Evolutionary conservation across 345 rosid genomes (phyloP).

Genomic region (Aquilaria yunnanensis): DNA sequence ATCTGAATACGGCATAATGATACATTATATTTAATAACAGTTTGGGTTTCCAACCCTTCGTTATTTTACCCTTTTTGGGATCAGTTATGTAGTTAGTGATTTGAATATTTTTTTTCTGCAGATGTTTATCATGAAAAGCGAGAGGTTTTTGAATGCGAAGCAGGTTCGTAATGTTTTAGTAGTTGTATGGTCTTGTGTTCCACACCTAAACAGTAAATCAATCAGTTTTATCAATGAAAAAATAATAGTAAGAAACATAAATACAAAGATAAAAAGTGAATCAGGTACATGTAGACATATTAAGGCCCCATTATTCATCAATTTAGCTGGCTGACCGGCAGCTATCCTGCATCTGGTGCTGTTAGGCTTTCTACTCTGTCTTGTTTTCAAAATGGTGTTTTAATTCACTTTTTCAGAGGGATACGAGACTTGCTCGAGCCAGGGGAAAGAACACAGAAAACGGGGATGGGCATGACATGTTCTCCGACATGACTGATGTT

Average conservation of each 20-base stretch:
- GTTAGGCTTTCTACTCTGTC: background rate
- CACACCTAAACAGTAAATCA: too few species aligned
- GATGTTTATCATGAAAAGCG: conserved; percentile 82
- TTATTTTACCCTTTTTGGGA: conserved; percentile 4
- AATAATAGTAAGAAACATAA: too few species aligned
- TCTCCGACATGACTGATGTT: conserved; percentile 15
- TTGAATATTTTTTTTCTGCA: conserved; percentile 26
- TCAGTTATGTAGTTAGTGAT: conserved; percentile 6
- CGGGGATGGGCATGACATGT: conserved; percentile 15
- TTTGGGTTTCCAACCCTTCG: conserved; percentile 9
- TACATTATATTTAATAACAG: too few species aligned
- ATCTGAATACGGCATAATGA: too few species aligned
- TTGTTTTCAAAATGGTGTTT: background rate
- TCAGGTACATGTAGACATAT: too few species aligned
- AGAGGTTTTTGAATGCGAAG: conserved; percentile 81
- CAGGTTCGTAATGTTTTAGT: conserved; percentile 47
- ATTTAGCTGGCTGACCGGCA: background rate
- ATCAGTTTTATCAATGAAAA: too few species aligned
- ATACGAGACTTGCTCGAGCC: conserved; percentile 64
- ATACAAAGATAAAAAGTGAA: too few species aligned
- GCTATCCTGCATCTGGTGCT: background rate
- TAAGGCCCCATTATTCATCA: too few species aligned
- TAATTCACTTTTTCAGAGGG: conserved; percentile 45
- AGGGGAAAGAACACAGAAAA: conserved; percentile 32
- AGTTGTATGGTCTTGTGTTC: background rate